phyloP scores from a whole-genome alignment of 805 yeast genomes.

The Metschnikowia similis region DNA sequence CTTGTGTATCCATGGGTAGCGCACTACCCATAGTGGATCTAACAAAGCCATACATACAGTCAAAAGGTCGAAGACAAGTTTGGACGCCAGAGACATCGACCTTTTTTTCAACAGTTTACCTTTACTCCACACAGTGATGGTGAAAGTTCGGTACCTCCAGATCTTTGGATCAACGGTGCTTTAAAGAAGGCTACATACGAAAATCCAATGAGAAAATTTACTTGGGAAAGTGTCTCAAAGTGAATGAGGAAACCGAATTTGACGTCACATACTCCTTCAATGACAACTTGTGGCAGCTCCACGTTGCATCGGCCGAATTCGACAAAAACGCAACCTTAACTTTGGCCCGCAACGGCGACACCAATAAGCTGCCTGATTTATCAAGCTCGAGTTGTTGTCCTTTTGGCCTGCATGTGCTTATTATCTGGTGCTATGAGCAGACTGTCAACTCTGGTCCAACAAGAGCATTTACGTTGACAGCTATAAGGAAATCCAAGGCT shows the following conservation, averaged over 20 bases:
- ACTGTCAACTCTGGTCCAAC: slow-evolving; percentile 34
- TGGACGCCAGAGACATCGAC: slow-evolving; percentile 54
- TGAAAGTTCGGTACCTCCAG: slow-evolving; percentile 46
- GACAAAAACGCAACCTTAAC: slow-evolving; percentile 32
- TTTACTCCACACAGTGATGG: slow-evolving; percentile 26
- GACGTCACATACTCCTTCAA: slow-evolving; percentile 25
- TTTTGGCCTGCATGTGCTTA: slow-evolving; percentile 37
- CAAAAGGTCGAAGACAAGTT: slow-evolving; percentile 43
- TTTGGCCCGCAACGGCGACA: slow-evolving; percentile 19
- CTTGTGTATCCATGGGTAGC: too few species aligned
- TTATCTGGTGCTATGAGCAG: slow-evolving; percentile 38
- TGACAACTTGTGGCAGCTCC: slow-evolving; percentile 31
- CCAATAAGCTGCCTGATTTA: slow-evolving; percentile 24
- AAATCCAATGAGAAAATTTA: slow-evolving; percentile 52
- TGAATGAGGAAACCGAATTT: slow-evolving; percentile 12
- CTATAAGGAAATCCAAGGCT: slow-evolving; percentile 21
- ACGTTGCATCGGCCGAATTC: slow-evolving; percentile 31
- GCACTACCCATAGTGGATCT: too few species aligned
- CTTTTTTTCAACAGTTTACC: slow-evolving; percentile 46
- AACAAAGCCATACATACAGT: slow-evolving; percentile 53
- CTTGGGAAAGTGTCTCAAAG: slow-evolving; percentile 17
- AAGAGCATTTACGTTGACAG: slow-evolving; percentile 36
- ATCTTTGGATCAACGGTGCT: slow-evolving; percentile 22
- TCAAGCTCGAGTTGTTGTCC: slow-evolving; percentile 27
- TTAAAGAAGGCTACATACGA: slow-evolving; percentile 50